These are phyloP conservation scores for Telfairia occidentalis DNA, from an alignment of 331 rosid genomes.

Conservation along the genomic window DNA sequence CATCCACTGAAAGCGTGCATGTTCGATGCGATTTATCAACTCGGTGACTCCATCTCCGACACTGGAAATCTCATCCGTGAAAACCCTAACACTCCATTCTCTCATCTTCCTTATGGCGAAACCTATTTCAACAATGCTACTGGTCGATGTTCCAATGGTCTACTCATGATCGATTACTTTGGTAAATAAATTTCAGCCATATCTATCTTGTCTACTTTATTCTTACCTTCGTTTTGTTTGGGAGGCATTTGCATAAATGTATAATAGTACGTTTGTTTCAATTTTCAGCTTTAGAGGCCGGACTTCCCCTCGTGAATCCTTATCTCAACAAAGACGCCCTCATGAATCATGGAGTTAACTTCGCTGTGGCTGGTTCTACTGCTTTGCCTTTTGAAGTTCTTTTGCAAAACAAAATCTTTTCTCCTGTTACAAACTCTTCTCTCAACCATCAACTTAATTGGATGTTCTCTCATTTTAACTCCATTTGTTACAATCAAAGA, in stretches of 20 bases:
- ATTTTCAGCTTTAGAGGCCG: background rate
- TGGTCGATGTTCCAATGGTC: constrained; percentile 13
- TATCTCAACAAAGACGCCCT: background rate
- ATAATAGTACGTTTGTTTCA: too few relatives aligned
- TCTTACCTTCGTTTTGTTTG: too few relatives aligned
- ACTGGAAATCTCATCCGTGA: constrained; percentile 8
- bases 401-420: background rate
- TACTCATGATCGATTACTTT: constrained; percentile 15
- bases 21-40: constrained; percentile 8
- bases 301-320: constrained; percentile 12
- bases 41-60: constrained; percentile 14
- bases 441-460: constrained; percentile 8
- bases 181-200: background rate
- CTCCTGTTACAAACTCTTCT: background rate
- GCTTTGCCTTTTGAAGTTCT: background rate
- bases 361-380: constrained; percentile 17
- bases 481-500: background rate
- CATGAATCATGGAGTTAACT: background rate
- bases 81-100: constrained; percentile 1
- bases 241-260: too few relatives aligned
- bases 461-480: constrained; percentile 11
- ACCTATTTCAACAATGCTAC: constrained; percentile 15
- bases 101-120: constrained; percentile 14
- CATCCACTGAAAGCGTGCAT: background rate
- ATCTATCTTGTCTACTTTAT: too few relatives aligned